Conservation (phyloP, 306 rosid genomes). For the Trifolium repens region DNA sequence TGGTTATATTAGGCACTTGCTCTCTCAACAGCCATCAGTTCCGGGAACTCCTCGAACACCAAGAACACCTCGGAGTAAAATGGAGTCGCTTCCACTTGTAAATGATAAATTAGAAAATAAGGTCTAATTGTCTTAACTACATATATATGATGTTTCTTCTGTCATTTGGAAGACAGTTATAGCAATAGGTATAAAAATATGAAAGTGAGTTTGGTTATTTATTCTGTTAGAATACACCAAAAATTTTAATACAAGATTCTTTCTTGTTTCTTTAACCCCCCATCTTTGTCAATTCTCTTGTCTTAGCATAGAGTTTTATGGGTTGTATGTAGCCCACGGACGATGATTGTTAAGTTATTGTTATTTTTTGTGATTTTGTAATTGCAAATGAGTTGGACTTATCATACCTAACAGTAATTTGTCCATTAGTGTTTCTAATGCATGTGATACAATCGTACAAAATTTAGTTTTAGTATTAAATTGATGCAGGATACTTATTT, state of each 20-base stretch:
- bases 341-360: conserved; percentile 34
- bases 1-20: conserved; percentile 80
- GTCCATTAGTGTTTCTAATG: background rate
- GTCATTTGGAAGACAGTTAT: conserved; percentile 44
- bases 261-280: background rate
- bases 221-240: conserved; percentile 39
- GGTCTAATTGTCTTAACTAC: conserved; percentile 50
- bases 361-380: background rate
- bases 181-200: conserved; percentile 47
- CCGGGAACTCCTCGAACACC: conserved; percentile 87
- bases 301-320: conserved; percentile 31
- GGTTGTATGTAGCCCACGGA: conserved; percentile 38
- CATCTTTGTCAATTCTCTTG: conserved; percentile 17
- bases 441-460: conserved; percentile 13
- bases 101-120: conserved; percentile 91
- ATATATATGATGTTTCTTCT: conserved; percentile 28
- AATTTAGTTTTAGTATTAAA: background rate
- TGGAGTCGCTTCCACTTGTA: conserved; percentile 93
- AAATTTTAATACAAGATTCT: conserved; percentile 38
- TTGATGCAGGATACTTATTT: background rate
- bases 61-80: conserved; percentile 75
- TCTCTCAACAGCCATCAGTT: conserved; percentile 79
- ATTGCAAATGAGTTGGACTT: conserved; percentile 14
- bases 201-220: conserved; percentile 42
- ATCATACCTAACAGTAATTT: background rate